Conservation (phyloP, 371 early-diverging fungal genomes). For the Rhizomucor pusillus region DNA sequence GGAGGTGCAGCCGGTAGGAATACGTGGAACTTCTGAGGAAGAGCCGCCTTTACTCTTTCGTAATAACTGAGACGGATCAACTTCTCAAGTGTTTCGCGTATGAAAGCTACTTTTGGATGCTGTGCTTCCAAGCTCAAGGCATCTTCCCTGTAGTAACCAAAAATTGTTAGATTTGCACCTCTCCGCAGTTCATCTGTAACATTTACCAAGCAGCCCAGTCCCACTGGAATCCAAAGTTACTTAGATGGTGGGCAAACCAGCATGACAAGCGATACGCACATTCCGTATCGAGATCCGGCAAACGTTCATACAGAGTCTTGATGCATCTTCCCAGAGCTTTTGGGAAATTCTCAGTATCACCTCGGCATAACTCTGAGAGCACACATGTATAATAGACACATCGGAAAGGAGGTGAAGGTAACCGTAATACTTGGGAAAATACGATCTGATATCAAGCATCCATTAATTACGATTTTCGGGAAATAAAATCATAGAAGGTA, state of each 20-base stretch:
- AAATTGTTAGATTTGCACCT: background rate
- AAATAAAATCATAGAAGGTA: no score
- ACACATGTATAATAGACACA: conserved; percentile 80
- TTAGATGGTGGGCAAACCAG: conserved; percentile 90
- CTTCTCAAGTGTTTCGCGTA: conserved; percentile 82
- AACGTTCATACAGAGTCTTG: conserved; percentile 57
- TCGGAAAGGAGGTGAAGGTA: conserved; percentile 67
- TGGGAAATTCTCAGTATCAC: conserved; percentile 64
- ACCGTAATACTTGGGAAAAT: conserved; percentile 66
- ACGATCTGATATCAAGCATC: conserved; percentile 25
- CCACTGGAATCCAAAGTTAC: conserved; percentile 92
- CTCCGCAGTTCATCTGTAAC: background rate
- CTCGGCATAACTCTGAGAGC: conserved; percentile 80
- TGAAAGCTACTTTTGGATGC: conserved; percentile 61
- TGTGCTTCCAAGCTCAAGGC: conserved; percentile 39
- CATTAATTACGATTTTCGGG: background rate
- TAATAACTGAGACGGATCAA: conserved; percentile 80
- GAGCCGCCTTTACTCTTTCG: conserved; percentile 77
- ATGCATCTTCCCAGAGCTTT: conserved; percentile 60
- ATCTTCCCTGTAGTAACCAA: conserved; percentile 32
- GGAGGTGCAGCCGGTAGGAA: conserved; percentile 71
- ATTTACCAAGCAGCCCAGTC: conserved; percentile 85
- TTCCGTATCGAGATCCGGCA: conserved; percentile 83
- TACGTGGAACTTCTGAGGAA: conserved; percentile 65
- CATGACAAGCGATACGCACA: conserved; percentile 75